Conservation (phyloP, 1,139 yeast genomes). For the Candida buenavistaensis region DNA sequence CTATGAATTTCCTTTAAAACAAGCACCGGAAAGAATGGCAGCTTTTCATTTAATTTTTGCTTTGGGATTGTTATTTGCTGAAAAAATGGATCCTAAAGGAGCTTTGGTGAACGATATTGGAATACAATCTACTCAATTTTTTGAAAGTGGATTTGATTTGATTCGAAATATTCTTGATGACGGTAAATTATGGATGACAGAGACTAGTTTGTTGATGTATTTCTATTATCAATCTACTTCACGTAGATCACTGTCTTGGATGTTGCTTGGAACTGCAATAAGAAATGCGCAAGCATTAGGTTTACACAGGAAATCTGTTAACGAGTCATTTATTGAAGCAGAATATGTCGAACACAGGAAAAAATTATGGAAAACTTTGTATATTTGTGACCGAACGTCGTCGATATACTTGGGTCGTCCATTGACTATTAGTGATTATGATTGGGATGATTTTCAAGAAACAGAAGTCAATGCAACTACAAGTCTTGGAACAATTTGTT, state of each 20-base stretch:
- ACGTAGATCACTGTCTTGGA: slow-evolving; percentile 42
- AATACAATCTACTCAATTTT: slow-evolving; percentile 11
- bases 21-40: slow-evolving; percentile 12
- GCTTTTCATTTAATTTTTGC: slow-evolving; percentile 14
- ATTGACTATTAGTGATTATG: slow-evolving; percentile 35
- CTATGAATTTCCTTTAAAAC: slow-evolving; percentile 9
- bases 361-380: slow-evolving; percentile 39
- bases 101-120: slow-evolving; percentile 9
- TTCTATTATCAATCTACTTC: slow-evolving; percentile 38
- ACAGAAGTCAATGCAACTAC: slow-evolving; percentile 10
- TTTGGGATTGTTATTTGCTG: slow-evolving; percentile 15
- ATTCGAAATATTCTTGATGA: slow-evolving; percentile 12
- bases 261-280: slow-evolving; percentile 15
- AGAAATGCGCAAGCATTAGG: slow-evolving; percentile 18
- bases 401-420: slow-evolving; percentile 44
- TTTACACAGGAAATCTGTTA: slow-evolving; percentile 14
- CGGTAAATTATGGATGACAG: slow-evolving; percentile 38
- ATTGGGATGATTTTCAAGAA: slow-evolving; percentile 37
- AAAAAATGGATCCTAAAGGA: slow-evolving; percentile 6
- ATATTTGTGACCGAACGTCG: slow-evolving; percentile 39
- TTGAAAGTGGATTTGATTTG: slow-evolving; percentile 14
- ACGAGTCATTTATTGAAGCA: slow-evolving; percentile 14
- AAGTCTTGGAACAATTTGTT: slow-evolving; percentile 4
- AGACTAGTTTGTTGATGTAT: slow-evolving; percentile 34
- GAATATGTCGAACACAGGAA: slow-evolving; percentile 23